A percentile compares a stretch with the other conserved stretches of the same genome.
Conservation (phyloP, 2,329 filamentous ascomycete genomes). For the Mariannaea sp. region DNA sequence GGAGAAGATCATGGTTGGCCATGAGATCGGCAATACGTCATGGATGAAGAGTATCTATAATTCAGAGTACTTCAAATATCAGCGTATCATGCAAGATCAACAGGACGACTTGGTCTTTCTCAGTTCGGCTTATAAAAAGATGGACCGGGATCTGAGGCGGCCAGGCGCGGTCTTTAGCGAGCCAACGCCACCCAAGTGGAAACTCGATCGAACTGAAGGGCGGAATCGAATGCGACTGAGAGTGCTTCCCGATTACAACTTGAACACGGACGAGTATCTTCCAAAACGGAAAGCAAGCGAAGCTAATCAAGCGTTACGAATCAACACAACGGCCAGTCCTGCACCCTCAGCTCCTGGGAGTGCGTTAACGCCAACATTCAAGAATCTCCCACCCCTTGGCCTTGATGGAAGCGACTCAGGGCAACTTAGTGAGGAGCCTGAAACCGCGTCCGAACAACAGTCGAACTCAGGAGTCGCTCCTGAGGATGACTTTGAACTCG, state of each 20-base stretch:
- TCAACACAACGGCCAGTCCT: constrained; percentile 38
- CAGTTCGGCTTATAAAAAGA: constrained; percentile 73
- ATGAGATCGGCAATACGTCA: constrained; percentile 83
- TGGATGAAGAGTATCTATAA: constrained; percentile 97
- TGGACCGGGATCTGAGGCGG: constrained; percentile 77
- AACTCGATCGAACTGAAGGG: constrained; percentile 92
- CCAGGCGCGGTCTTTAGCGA: constrained; percentile 82
- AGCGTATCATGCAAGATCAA: constrained; percentile 87
- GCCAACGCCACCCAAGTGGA: constrained; percentile 73
- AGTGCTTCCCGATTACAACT: constrained; percentile 76
- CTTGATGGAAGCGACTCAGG: constrained; percentile 29
- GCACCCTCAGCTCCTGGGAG: constrained; percentile 28
- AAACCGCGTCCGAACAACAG: constrained; percentile 27
- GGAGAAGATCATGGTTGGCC: constrained; percentile 76
- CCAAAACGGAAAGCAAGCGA: constrained; percentile 74
- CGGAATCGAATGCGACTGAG: constrained; percentile 93
- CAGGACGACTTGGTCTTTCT: constrained; percentile 87
- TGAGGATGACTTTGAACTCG: constrained; percentile 94
- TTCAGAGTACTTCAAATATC: constrained; percentile 89
- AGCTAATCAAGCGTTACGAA: constrained; percentile 43
- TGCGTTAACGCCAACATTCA: constrained; percentile 24
- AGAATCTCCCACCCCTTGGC: constrained; percentile 25
- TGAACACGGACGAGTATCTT: constrained; percentile 74
- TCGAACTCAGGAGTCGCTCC: constrained; percentile 42
- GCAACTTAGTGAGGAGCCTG: constrained; percentile 33